Percentiles rank a stretch among this genome's conserved stretches.
Evolutionary conservation across 2,329 filamentous ascomycete species (phyloP).

Genomic region (Hansfordia pulvinata): DNA sequence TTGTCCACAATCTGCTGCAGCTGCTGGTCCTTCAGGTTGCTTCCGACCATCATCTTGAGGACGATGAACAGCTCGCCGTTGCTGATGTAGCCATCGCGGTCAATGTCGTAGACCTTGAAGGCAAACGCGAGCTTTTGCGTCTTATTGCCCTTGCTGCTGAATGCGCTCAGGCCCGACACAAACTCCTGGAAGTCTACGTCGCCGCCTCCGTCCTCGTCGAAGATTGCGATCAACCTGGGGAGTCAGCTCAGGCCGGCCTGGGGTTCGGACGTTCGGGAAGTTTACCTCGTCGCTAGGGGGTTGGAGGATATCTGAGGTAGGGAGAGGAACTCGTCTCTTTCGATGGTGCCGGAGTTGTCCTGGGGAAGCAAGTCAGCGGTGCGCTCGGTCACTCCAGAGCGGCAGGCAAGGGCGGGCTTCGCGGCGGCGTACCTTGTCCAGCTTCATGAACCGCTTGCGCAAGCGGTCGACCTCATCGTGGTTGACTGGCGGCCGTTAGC

Average conservation of each 20-base stretch:
- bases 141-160: conserved; percentile 97
- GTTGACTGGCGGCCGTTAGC: too few species aligned
- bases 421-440: conserved; percentile 66
- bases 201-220: conserved; percentile 95
- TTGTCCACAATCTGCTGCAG: conserved; percentile 99
- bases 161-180: conserved; percentile 85
- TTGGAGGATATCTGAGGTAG: conserved; percentile 97
- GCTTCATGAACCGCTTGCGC: conserved; percentile 96
- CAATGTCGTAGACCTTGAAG: conserved; percentile 99
- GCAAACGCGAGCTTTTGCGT: conserved; percentile 96
- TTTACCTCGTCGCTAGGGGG: conserved; percentile 82
- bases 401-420: conserved; percentile 1
- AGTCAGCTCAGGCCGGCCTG: background rate
- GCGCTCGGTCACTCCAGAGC: too few species aligned
- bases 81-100: conserved; percentile 95
- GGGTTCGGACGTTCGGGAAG: conserved; percentile 1
- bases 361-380: too few species aligned
- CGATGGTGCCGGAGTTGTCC: conserved; percentile 97
- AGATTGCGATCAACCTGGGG: conserved; percentile 90
- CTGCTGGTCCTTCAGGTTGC: conserved; percentile 97
- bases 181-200: conserved; percentile 99
- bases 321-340: conserved; percentile 94
- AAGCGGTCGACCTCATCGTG: conserved; percentile 92
- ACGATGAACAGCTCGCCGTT: conserved; percentile 99
- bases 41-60: conserved; percentile 99